Evolutionary conservation across 768 basidiomycete genomes (phyloP), one percentile per base, ranked within the genome.

Genomic region (Amanita rubescens): DNA sequence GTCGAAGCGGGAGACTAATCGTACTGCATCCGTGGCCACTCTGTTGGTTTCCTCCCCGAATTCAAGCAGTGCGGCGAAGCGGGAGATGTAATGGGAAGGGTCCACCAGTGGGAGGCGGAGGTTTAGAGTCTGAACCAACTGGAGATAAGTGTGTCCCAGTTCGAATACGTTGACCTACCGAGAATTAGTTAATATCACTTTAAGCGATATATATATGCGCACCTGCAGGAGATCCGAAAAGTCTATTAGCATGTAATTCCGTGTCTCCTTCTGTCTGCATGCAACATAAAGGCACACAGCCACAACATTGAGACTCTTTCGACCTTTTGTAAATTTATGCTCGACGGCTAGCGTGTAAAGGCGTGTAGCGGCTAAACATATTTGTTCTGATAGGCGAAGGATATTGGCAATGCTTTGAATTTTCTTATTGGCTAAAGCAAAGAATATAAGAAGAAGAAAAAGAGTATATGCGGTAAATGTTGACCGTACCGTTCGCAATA

Each of bases 201-300:
- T 38, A 51, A 22, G n/a, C 43, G 5, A 33, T 25, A 14, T 20
- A 41, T 42, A 46, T 37, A 25, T 56, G 32, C 66, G 57, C 59
- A 88, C 94, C 74, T 92, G 88, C 3, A 99, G 79, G 37, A 94
- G 75, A 65, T 98, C 95, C n/a, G 92, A 92, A 62, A 99, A 98
- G 70, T 99, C 96, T 57, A 99, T 98, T 22, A 99, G 81, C 96
- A 98, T 98, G 67, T 94, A 90, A 53, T 86, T 91, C 49, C 87
- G 72, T 0, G 90, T 92, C 68, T 95, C 90, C 62, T 87, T 89
- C 69, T 94, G 85, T 55, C 95, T 70, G 65, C 94, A 95, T 3
- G 94, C 91, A 39, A 95, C 82, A 64, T 99, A 98, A 43, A 98
- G 77, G 65, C 96, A 99, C 38, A 94, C 90, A 3, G 94, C 96